Evolutionary conservation across 345 rosid genomes (phyloP), one percentile per base, ranked within the genome.

Genomic region (Passiflora organensis): DNA sequence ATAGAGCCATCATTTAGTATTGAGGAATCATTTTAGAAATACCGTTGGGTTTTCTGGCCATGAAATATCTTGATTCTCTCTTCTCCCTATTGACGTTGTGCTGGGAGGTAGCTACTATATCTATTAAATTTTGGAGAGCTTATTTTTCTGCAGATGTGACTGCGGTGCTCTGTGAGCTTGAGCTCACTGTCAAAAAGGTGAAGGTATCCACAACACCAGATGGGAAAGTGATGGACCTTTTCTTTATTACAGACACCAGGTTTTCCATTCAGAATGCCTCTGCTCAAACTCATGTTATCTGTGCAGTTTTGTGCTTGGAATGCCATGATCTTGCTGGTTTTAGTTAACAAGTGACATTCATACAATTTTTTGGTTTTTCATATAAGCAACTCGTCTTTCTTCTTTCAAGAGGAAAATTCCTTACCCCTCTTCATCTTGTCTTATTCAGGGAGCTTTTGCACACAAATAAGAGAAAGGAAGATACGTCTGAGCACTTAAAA

Each of bases 121-220:
- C 51, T 20, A 66, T 13, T 64, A n/a, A 64, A 38, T 44, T 53
- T 63, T 47, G 16, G 62, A 42, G 49, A 16, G 55, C 66, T 42
- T 56, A 28, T 47, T 28, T 28, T 54, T 62, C 24, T 57, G 67
- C 83, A 93, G 99, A 86, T 76, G 86, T 89, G 58, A 89, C 99
- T 0, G 55, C 58, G 61, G 91, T 76, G 73, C 89, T 93, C 22
- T 86, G 78, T 64, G 86, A 85, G 70, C 84, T 80, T 34, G 99
- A 93, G 80, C 94, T 93, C 66, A 76, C 69, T 49, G 82, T 93
- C 66, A 78, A 81, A 82, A 93, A 83, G 73, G 96, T 91, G 59
- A 91, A 91, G 83, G 87, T 91, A 56, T 86, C 99, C 13, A 91
- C 99, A 14, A 91, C 96, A 1, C 96, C 99, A 39, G 95, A 93